These are phyloP conservation scores for Fusarium tuaranense DNA, from an alignment of 2,329 filamentous ascomycete species.

Conservation along the genomic window DNA sequence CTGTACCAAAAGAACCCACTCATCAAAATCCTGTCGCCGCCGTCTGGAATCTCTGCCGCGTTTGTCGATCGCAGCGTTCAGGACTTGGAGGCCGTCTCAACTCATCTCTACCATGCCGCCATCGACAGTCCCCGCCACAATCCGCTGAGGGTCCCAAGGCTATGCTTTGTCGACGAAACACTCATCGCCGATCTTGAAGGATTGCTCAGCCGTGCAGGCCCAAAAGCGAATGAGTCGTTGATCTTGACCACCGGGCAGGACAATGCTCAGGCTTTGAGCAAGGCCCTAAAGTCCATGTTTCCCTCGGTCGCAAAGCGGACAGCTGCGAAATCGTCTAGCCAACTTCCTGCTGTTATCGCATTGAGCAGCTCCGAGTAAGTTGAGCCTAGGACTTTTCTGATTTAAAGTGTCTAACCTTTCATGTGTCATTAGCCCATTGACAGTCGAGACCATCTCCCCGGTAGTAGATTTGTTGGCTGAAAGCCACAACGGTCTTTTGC, in stretches of 20 bases:
- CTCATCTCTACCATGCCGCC: neutral
- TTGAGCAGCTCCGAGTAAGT: neutral
- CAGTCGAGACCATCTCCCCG: neutral
- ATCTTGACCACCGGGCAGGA: neutral
- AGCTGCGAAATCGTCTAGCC: neutral
- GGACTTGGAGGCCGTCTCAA: neutral
- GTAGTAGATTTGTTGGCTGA: neutral
- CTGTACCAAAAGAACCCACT: neutral
- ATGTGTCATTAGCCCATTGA: neutral
- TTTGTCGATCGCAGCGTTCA: neutral
- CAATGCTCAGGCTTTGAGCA: neutral
- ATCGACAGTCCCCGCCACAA: neutral
- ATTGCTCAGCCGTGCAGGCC: neutral
- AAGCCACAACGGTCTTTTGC: neutral
- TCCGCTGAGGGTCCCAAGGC: neutral
- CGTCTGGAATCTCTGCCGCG: neutral
- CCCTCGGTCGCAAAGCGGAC: neutral
- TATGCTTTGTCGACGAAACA: neutral
- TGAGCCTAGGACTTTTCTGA: rapidly evolving
- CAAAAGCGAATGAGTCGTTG: neutral
- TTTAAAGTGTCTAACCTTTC: neutral
- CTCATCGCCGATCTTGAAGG: neutral
- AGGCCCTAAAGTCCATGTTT: neutral
- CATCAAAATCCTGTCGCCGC: neutral
- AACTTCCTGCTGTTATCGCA: neutral